Conservation (phyloP, 176 grass and related monocot species). For the Cocos nucifera region DNA sequence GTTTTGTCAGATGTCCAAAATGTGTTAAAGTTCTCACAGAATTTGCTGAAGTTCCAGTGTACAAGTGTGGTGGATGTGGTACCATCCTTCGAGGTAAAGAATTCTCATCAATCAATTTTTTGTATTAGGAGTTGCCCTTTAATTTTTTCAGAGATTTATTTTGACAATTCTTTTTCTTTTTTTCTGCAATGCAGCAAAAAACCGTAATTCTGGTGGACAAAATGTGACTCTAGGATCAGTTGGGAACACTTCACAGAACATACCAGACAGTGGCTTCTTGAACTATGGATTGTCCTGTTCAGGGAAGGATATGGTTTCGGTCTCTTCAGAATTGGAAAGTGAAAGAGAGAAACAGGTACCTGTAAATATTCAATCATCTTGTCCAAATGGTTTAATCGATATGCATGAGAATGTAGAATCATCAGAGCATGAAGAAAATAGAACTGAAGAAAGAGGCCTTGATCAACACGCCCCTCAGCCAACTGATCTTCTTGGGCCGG, state of each 20-base stretch:
- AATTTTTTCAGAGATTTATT: no score
- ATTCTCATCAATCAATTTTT: slow-evolving; percentile 8
- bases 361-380: not conserved
- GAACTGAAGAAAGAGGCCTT: no score
- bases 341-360: not conserved
- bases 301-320: slow-evolving; percentile 2
- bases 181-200: slow-evolving; percentile 46
- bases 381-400: no score
- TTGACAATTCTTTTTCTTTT: not conserved
- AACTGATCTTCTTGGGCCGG: no score
- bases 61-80: slow-evolving; percentile 59
- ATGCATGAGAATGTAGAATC: no score
- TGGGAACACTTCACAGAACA: slow-evolving; percentile 14
- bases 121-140: no score
- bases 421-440: no score
- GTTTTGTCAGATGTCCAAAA: slow-evolving; percentile 77
- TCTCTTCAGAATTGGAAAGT: not conserved
- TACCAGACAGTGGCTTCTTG: slow-evolving; percentile 13
- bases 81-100: slow-evolving; percentile 62
- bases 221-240: slow-evolving; percentile 24
- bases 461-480: no score
- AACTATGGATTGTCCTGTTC: slow-evolving; percentile 13
- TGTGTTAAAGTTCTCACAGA: slow-evolving; percentile 64
- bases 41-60: slow-evolving; percentile 37
- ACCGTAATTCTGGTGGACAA: slow-evolving; percentile 16